phyloP scores from a whole-genome alignment of 768 basidiomycete genomes.

The Podaxis rugospora region DNA sequence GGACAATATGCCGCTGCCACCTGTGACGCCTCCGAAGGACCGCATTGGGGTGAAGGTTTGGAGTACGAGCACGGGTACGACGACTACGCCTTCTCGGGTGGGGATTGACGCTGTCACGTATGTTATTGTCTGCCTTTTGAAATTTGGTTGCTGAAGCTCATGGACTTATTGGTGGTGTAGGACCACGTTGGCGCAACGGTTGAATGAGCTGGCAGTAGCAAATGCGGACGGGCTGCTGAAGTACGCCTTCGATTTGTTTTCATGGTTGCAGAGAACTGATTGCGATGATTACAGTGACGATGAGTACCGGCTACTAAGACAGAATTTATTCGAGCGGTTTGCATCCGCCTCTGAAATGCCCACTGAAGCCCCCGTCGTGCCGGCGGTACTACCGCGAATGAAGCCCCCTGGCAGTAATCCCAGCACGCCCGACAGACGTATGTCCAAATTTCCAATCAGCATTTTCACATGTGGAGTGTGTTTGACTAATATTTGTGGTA shows the following conservation, averaged over 20 bases:
- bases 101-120: conserved; percentile 41
- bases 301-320: conserved; percentile 79
- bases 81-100: conserved; percentile 3
- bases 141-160: neutral
- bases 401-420: conserved; percentile 16
- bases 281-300: conserved; percentile 54
- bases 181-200: conserved; percentile 71
- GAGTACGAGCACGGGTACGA: neutral
- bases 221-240: conserved; percentile 77
- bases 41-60: neutral
- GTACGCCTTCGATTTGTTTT: conserved; percentile 33
- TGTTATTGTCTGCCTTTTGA: conserved; percentile 7
- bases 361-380: conserved; percentile 59
- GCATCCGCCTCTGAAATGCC: conserved; percentile 55
- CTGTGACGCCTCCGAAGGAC: neutral
- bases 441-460: conserved; percentile 14
- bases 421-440: conserved; percentile 27
- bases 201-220: conserved; percentile 76
- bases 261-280: conserved; percentile 1
- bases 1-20: neutral
- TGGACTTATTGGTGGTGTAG: conserved; percentile 29
- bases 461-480: neutral
- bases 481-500: neutral
- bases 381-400: conserved; percentile 34
- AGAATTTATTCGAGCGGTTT: conserved; percentile 80